Evolutionary conservation across 768 basidiomycete species (phyloP).

Genomic region (Serpula lacrymans): DNA sequence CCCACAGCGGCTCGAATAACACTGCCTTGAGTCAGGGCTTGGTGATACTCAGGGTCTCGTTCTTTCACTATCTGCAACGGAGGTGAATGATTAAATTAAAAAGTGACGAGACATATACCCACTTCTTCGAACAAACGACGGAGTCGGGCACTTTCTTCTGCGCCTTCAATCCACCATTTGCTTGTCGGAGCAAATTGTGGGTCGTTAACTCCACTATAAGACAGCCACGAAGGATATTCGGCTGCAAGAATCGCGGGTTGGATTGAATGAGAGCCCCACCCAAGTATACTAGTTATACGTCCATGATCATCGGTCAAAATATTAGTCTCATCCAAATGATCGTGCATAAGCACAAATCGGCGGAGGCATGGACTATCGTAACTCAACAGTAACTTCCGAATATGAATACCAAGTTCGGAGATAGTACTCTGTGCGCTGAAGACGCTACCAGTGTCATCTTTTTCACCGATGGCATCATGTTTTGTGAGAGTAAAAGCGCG

Average conservation of each 20-base stretch:
- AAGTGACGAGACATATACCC: neutral
- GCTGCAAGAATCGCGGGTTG: conserved; percentile 19
- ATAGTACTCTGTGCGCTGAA: conserved; percentile 6
- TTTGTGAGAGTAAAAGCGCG: conserved; percentile 2
- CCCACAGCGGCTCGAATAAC: conserved; percentile 6
- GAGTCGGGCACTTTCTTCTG: conserved; percentile 5
- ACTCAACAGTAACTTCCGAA: neutral
- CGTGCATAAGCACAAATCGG: conserved; percentile 15
- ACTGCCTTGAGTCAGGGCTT: conserved; percentile 7
- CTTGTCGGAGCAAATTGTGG: conserved; percentile 9
- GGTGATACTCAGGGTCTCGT: neutral
- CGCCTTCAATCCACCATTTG: conserved; percentile 4
- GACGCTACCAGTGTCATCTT: too few species aligned
- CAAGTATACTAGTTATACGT: conserved; percentile 14
- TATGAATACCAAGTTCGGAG: conserved; percentile 3
- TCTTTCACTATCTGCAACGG: conserved; percentile 1
- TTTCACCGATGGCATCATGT: too few species aligned
- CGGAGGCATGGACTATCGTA: conserved; percentile 1
- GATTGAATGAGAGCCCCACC: conserved; percentile 19
- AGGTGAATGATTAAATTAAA: neutral
- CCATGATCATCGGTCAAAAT: conserved; percentile 13
- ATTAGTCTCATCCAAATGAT: conserved; percentile 11
- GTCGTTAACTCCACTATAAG: conserved; percentile 16
- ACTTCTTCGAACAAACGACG: conserved; percentile 3
- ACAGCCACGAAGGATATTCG: conserved; percentile 20